These are phyloP conservation scores for Citrus sinensis DNA, from an alignment of 345 rosid species.

Conservation along the genomic window DNA sequence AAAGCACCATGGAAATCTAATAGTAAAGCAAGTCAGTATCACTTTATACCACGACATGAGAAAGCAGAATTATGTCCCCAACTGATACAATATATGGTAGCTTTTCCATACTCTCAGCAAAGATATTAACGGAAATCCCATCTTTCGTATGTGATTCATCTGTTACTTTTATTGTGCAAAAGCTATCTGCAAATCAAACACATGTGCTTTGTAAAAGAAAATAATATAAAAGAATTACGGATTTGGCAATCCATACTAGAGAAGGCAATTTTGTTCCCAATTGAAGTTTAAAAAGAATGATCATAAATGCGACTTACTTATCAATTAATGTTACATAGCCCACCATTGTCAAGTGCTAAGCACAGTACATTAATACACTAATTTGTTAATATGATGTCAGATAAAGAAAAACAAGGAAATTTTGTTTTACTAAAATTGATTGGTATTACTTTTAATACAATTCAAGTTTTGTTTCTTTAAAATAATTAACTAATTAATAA, in stretches of 20 bases:
- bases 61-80: conserved; percentile 58
- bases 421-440: too few relatives aligned
- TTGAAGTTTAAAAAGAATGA: background rate
- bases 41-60: conserved; percentile 49
- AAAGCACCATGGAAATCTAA: background rate
- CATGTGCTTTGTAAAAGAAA: background rate
- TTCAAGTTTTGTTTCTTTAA: too few relatives aligned
- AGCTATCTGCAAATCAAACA: conserved; percentile 44
- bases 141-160: conserved; percentile 45
- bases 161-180: conserved; percentile 42
- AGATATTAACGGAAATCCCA: conserved; percentile 50
- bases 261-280: background rate
- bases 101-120: conserved; percentile 30
- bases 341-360: background rate
- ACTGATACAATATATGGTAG: conserved; percentile 52
- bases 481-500: too few relatives aligned
- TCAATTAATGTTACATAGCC: too few relatives aligned
- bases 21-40: background rate
- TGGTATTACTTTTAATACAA: too few relatives aligned
- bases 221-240: background rate
- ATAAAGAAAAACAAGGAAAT: too few relatives aligned
- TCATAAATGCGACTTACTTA: background rate
- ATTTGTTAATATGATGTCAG: background rate
- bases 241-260: background rate
- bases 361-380: background rate